These are phyloP conservation scores for Tagetes erecta DNA, from an alignment of 129 eudicot species.

Conservation along the genomic window DNA sequence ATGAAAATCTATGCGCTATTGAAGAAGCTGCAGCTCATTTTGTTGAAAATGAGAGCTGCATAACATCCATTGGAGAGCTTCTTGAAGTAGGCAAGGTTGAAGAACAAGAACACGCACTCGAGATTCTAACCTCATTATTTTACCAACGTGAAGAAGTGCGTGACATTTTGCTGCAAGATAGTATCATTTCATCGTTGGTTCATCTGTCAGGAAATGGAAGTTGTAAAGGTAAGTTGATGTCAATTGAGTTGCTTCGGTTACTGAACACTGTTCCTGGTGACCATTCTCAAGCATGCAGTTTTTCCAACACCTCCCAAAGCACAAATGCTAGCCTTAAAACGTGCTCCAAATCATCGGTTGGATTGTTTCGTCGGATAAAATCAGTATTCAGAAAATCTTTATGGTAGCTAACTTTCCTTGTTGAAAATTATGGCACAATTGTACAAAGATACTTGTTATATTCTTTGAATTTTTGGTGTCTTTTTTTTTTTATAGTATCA, in stretches of 20 bases:
- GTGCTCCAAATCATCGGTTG: constrained; percentile 14
- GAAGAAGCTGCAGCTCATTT: constrained; percentile 41
- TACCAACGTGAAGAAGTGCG: constrained; percentile 31
- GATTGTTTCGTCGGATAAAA: constrained; percentile 26
- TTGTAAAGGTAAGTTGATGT: constrained; percentile 25
- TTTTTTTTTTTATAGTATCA: constrained; percentile 29
- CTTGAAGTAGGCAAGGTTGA: constrained; percentile 36
- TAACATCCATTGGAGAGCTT: constrained; percentile 40
- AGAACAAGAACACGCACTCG: constrained; percentile 37
- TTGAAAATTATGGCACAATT: constrained; percentile 17
- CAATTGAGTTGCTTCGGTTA: constrained; percentile 37
- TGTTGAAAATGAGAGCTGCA: constrained; percentile 24
- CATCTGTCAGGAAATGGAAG: constrained; percentile 31
- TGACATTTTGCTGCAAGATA: constrained; percentile 19
- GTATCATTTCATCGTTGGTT: constrained; percentile 25
- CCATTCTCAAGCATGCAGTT: constrained; percentile 24
- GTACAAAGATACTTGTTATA: background rate
- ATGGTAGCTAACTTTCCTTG: constrained; percentile 7
- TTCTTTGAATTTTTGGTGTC: background rate
- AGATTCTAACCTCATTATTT: constrained; percentile 26
- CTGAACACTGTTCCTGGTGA: constrained; percentile 21
- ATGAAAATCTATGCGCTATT: constrained; percentile 27
- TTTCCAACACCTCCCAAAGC: constrained; percentile 29
- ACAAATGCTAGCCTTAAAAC: constrained; percentile 14
- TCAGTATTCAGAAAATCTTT: constrained; percentile 12